These are phyloP conservation scores for Leccinellum albellum DNA, from an alignment of 768 basidiomycete species.

Conservation along the genomic window DNA sequence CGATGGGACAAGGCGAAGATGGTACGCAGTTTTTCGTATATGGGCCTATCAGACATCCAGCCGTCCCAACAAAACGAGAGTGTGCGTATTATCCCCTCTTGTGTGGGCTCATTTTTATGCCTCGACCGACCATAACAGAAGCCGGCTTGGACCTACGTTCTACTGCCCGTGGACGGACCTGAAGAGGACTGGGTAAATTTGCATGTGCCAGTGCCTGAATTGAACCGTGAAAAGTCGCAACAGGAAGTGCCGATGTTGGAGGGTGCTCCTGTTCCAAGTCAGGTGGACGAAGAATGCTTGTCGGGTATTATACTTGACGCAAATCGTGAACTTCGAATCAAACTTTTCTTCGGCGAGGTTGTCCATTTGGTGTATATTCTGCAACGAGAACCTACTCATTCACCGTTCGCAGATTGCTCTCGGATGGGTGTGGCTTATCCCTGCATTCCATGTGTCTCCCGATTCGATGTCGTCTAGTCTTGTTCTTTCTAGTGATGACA, in stretches of 20 bases:
- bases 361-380: slow-evolving; percentile 6
- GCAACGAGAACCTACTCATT: background rate
- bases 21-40: slow-evolving; percentile 68
- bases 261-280: background rate
- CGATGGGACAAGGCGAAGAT: slow-evolving; percentile 76
- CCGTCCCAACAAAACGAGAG: background rate
- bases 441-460: slow-evolving; percentile 72
- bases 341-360: slow-evolving; percentile 72
- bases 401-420: slow-evolving; percentile 54
- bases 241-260: background rate
- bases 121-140: slow-evolving; percentile 26
- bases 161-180: slow-evolving; percentile 34
- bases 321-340: slow-evolving; percentile 62
- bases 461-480: slow-evolving; percentile 37
- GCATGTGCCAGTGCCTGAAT: slow-evolving; percentile 16
- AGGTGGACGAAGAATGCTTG: slow-evolving; percentile 8
- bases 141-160: slow-evolving; percentile 41
- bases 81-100: slow-evolving; percentile 8
- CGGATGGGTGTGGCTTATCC: slow-evolving; percentile 86
- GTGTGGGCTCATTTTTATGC: background rate
- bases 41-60: slow-evolving; percentile 38
- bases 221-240: background rate
- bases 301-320: slow-evolving; percentile 60
- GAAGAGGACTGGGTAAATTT: slow-evolving; percentile 42
- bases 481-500: slow-evolving; percentile 52